These are phyloP conservation scores for Stachybotrys chartarum DNA, from an alignment of 2,329 filamentous ascomycete genomes.

Conservation along the genomic window DNA sequence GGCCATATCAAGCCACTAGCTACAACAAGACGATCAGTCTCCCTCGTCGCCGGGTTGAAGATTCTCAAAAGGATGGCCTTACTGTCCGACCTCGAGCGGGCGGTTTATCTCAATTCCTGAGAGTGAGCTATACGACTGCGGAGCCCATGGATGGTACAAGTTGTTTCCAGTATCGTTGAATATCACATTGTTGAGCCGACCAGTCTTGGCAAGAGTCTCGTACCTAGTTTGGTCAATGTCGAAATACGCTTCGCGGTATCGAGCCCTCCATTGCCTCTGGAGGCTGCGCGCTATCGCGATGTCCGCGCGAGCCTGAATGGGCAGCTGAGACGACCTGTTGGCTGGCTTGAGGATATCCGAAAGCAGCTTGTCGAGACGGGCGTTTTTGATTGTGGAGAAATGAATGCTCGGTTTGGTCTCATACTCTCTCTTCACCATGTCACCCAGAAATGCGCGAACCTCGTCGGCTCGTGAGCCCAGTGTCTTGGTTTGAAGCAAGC, in stretches of 20 bases:
- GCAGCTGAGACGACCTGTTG: constrained; percentile 16
- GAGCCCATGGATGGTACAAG: constrained; percentile 27
- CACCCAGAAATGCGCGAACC: constrained; percentile 31
- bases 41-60: no score
- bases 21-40: constrained; percentile 17
- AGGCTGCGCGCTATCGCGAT: constrained; percentile 29
- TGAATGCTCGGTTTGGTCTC: constrained; percentile 23
- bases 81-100: constrained; percentile 42
- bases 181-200: constrained; percentile 32
- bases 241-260: constrained; percentile 37
- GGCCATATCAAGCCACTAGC: constrained; percentile 52
- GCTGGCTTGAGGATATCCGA: constrained; percentile 27
- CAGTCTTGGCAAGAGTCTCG: constrained; percentile 23
- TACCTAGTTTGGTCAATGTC: constrained; percentile 37
- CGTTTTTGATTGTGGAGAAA: constrained; percentile 29
- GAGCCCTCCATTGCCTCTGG: constrained; percentile 32
- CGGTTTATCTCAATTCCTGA: constrained; percentile 33
- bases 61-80: constrained; percentile 16
- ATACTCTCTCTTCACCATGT: constrained; percentile 30
- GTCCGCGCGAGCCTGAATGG: constrained; percentile 24
- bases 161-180: constrained; percentile 25
- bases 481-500: constrained; percentile 21
- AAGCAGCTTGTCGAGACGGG: constrained; percentile 37
- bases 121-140: constrained; percentile 22
- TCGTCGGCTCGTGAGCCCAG: constrained; percentile 25